Conservation (phyloP, 1,139 yeast genomes). For the Arxiozyma heterogenica region DNA sequence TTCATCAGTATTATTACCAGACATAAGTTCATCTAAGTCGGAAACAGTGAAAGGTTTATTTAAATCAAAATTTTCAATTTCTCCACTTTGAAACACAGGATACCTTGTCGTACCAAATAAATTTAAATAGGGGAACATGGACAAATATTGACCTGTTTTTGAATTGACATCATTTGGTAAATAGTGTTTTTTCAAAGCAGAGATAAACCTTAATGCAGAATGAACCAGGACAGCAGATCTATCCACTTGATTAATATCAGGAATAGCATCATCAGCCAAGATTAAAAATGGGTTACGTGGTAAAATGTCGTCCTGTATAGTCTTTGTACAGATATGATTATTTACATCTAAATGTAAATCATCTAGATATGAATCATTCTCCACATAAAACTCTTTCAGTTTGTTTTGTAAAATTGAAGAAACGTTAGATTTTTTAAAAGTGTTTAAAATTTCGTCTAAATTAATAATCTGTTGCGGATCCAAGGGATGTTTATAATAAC, state of each 20-base stretch:
- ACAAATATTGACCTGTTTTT: conserved; percentile 39
- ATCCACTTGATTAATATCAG: conserved; percentile 53
- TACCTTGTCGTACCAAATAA: conserved; percentile 61
- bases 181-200: conserved; percentile 45
- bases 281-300: conserved; percentile 71
- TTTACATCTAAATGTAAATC: conserved; percentile 44
- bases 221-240: conserved; percentile 58
- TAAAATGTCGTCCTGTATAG: conserved; percentile 60
- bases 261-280: conserved; percentile 63
- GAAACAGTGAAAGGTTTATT: conserved; percentile 24
- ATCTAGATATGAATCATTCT: conserved; percentile 50
- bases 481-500: conserved; percentile 24
- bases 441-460: conserved; percentile 28
- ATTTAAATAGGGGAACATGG: conserved; percentile 59
- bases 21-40: conserved; percentile 20
- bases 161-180: conserved; percentile 53
- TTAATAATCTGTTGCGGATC: conserved; percentile 18
- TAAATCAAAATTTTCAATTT: conserved; percentile 25
- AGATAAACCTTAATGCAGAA: conserved; percentile 55
- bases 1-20: conserved; percentile 8
- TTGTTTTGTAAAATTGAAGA: conserved; percentile 47
- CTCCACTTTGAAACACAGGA: conserved; percentile 37
- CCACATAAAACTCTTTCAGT: conserved; percentile 36
- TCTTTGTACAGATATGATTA: conserved; percentile 44
- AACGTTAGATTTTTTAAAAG: conserved; percentile 37